A percentile compares a stretch with the other conserved stretches of the same genome.
Evolutionary conservation across 441 rosid genomes (phyloP).

Genomic region (Adansonia grandidieri): DNA sequence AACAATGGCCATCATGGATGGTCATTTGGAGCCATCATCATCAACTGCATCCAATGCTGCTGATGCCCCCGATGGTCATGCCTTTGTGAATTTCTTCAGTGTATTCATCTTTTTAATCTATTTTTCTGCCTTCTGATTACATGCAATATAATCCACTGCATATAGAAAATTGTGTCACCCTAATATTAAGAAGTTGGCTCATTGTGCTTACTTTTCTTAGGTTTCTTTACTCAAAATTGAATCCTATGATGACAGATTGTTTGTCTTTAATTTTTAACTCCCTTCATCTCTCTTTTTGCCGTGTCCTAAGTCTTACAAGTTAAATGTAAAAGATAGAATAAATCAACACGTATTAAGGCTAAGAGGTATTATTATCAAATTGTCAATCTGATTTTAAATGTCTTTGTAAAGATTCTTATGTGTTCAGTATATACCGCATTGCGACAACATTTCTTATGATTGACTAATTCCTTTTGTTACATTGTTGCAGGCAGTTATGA

Average conservation of each 20-base stretch:
- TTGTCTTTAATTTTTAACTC: not conserved
- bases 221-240: not conserved
- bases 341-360: not conserved
- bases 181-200: too few relatives aligned
- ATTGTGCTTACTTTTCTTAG: not conserved
- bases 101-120: constrained; percentile 46
- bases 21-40: constrained; percentile 82
- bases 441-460: constrained; percentile 16
- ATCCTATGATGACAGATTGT: not conserved
- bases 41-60: constrained; percentile 40
- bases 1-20: constrained; percentile 82
- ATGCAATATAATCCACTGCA: not conserved
- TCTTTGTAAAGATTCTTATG: not conserved
- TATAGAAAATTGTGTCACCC: not conserved
- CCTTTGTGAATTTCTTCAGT: constrained; percentile 63
- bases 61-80: constrained; percentile 55
- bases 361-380: not conserved
- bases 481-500: constrained; percentile 64
- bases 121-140: not conserved
- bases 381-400: not conserved
- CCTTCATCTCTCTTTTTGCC: too few relatives aligned
- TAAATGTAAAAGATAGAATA: too few relatives aligned
- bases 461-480: constrained; percentile 18
- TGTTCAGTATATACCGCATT: not conserved
- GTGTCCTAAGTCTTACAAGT: too few relatives aligned